These are phyloP conservation scores for Acacia confusa DNA, from an alignment of 306 rosid species.

Conservation along the genomic window DNA sequence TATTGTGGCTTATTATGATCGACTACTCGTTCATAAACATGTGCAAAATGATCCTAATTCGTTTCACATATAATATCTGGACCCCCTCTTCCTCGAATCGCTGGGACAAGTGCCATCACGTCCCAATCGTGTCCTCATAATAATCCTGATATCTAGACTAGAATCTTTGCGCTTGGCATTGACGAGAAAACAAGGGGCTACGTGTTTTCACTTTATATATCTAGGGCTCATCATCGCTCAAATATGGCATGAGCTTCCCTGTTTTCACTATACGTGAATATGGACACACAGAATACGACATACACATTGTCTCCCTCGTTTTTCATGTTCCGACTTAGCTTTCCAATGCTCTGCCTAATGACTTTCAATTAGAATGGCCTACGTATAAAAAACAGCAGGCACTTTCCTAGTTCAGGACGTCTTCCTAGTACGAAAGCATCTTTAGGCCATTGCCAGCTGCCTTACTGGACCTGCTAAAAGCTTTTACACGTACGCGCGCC, in stretches of 20 bases:
- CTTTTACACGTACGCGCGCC: too few species aligned
- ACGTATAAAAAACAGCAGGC: constrained; percentile 3
- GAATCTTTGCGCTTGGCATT: constrained; percentile 40
- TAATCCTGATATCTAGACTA: background rate
- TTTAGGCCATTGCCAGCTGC: background rate
- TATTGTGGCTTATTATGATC: background rate
- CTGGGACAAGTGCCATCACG: background rate
- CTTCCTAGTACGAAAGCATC: background rate
- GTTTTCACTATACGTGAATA: constrained; percentile 38
- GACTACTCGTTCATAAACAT: background rate
- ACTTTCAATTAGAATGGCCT: background rate
- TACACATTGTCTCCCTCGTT: background rate
- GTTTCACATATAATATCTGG: background rate
- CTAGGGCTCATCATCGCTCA: constrained; percentile 2
- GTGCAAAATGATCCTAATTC: background rate
- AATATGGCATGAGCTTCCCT: constrained; percentile 21
- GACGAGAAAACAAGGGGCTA: constrained; percentile 37
- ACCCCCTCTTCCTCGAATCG: background rate
- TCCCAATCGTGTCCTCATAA: background rate
- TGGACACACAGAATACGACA: constrained; percentile 31
- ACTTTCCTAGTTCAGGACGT: background rate
- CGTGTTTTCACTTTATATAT: constrained; percentile 28
- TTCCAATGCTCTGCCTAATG: constrained; percentile 12
- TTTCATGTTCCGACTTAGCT: constrained; percentile 28
- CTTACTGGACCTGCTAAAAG: background rate